These are phyloP conservation scores for Salix dunnii DNA, from an alignment of 345 rosid species.

Conservation along the genomic window DNA sequence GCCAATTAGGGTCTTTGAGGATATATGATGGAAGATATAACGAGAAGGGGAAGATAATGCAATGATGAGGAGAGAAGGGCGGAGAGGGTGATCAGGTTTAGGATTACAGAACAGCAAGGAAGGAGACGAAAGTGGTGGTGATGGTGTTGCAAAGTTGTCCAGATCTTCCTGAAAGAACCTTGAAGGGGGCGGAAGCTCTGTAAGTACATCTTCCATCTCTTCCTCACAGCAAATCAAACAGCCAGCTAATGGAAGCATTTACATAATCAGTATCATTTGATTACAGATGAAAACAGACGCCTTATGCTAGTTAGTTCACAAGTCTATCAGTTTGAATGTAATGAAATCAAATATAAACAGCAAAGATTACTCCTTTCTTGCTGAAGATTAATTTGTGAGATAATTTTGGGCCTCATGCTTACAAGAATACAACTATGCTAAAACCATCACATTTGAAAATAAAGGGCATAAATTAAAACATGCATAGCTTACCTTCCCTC, in stretches of 20 bases:
- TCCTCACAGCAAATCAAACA: background rate
- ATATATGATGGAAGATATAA: conserved; percentile 46
- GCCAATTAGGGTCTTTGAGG: conserved; percentile 64
- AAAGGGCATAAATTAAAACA: background rate
- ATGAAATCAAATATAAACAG: background rate
- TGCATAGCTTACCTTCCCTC: background rate
- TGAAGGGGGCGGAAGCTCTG: conserved; percentile 91
- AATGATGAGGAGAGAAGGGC: conserved; percentile 64
- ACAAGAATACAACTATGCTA: background rate
- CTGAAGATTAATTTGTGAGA: background rate
- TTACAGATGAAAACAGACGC: background rate
- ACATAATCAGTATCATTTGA: background rate
- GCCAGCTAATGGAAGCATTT: background rate
- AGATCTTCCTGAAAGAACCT: conserved; percentile 94
- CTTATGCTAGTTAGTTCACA: background rate
- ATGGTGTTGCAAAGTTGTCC: conserved; percentile 60
- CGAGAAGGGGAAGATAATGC: conserved; percentile 72
- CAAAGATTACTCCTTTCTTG: background rate
- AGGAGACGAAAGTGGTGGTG: conserved; percentile 60
- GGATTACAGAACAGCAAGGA: conserved; percentile 60
- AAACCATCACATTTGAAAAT: background rate
- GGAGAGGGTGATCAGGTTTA: conserved; percentile 50
- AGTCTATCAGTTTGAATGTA: background rate
- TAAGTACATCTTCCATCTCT: conserved; percentile 84
- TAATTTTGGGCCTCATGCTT: background rate